Evolutionary conservation across 1,139 yeast genomes (phyloP), one percentile per base, ranked within the genome.

Genomic region (Petasospora rhodanensis): DNA sequence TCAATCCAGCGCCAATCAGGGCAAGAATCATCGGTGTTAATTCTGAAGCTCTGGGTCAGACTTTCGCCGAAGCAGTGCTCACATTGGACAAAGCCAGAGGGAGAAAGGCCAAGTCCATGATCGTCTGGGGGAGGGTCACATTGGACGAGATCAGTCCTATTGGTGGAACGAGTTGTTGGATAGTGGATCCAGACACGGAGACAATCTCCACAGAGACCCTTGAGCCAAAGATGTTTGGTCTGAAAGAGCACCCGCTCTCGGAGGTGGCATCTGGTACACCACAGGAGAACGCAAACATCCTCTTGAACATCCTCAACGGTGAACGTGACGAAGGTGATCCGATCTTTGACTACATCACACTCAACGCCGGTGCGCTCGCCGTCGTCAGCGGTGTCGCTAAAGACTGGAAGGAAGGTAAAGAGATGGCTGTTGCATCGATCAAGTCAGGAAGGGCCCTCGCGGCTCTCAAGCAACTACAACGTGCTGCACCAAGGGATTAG

Each of bases 141-240:
- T 66, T 91, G 21, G 98, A 91, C 53, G 98, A 91, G 58, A 83
- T 91, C 23, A 81, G 96, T 1, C 96, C 96, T 1, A 74, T 80
- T 26, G 97, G 96, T 0, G 59, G 64, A 37, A 80, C 96, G 6
- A 73, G 75, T 38, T 76, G 81, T 42, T 91, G 98, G 98, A 64
- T 70, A 37, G 73, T 83, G 10, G 74, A 71, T 43, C 64, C 74
- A 32, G 70, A 68, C 1, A 53, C 58, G 1, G 70, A 70, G 22
- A 43, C 41, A 9, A 59, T 65, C 24, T 47, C 64, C 38, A 49
- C 58, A 26, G 56, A 66, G 45, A 58, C 54, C 44, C 44, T 79
- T 19, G 61, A 76, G 7, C 93, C 95, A 1, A 60, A 62, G 22
- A 89, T 83, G 58, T 91, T 91, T 53, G 94, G 86, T 1, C 63